Conservation (phyloP, 179 eudicot genomes). For the Drosera spatulata region DNA sequence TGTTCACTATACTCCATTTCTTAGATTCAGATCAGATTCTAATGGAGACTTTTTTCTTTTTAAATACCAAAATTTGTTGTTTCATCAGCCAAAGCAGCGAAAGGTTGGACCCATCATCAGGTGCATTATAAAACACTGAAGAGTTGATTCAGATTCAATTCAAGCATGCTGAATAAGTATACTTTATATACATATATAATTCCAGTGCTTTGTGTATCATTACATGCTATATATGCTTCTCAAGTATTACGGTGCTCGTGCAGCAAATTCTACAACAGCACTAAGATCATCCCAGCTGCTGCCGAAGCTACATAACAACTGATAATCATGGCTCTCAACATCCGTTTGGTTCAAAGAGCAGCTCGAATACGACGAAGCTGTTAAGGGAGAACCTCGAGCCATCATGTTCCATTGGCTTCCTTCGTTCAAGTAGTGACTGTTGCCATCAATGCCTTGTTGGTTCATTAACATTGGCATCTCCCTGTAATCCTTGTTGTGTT, state of each 20-base stretch:
- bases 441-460: background rate
- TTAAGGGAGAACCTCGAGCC: slow-evolving; percentile 10
- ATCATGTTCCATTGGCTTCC: slow-evolving; percentile 9
- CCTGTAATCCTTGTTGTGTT: background rate
- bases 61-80: no score
- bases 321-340: slow-evolving; percentile 8
- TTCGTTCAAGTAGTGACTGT: background rate
- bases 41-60: no score
- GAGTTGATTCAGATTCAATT: no score
- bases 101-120: no score
- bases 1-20: no score
- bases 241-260: slow-evolving; percentile 12
- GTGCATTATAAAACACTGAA: no score
- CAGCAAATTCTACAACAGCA: slow-evolving; percentile 29
- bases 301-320: slow-evolving; percentile 16
- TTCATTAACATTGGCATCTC: background rate
- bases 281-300: slow-evolving; percentile 47
- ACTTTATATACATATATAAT: no score
- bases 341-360: slow-evolving; percentile 9
- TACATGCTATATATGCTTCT: background rate
- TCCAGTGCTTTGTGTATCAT: background rate
- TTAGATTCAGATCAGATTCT: no score
- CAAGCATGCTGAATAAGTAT: no score
- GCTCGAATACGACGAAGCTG: slow-evolving; percentile 13
- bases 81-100: no score